phyloP scores from a whole-genome alignment of 192 early-diverging fungal species.

The Coemansia sp. region DNA sequence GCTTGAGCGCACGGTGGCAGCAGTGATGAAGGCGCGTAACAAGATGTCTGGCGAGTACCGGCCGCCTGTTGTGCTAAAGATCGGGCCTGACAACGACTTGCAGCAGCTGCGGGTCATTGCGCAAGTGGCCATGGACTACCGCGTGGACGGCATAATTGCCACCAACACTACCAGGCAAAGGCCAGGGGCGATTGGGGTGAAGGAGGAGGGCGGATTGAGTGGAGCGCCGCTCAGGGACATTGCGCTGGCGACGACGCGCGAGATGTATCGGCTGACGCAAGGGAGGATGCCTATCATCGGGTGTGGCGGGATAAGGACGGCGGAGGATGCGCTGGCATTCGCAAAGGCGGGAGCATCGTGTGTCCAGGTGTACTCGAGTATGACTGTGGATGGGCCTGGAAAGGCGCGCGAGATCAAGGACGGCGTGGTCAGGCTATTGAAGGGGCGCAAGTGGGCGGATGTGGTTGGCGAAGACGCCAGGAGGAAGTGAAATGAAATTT shows the following conservation, averaged over 20 bases:
- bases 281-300: slow-evolving; percentile 82
- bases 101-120: slow-evolving; percentile 81
- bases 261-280: slow-evolving; percentile 75
- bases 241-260: slow-evolving; percentile 69
- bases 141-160: slow-evolving; percentile 85
- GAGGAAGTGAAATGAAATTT: background rate
- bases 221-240: slow-evolving; percentile 75
- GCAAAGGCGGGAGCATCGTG: slow-evolving; percentile 79
- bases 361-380: slow-evolving; percentile 81
- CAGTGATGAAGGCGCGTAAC: slow-evolving; percentile 63
- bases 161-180: slow-evolving; percentile 86
- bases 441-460: slow-evolving; percentile 73
- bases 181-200: slow-evolving; percentile 58
- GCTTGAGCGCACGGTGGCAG: slow-evolving; percentile 68
- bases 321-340: slow-evolving; percentile 76
- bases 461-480: slow-evolving; percentile 52
- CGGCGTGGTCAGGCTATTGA: slow-evolving; percentile 66
- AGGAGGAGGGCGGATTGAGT: slow-evolving; percentile 81
- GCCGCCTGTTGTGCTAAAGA: slow-evolving; percentile 87
- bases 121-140: slow-evolving; percentile 65
- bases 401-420: slow-evolving; percentile 78
- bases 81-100: slow-evolving; percentile 79
- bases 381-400: slow-evolving; percentile 79
- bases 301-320: slow-evolving; percentile 81
- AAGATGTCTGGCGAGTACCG: slow-evolving; percentile 39